Conservation (phyloP, 805 yeast species). For the Kluyveromyces dobzhanskii region DNA sequence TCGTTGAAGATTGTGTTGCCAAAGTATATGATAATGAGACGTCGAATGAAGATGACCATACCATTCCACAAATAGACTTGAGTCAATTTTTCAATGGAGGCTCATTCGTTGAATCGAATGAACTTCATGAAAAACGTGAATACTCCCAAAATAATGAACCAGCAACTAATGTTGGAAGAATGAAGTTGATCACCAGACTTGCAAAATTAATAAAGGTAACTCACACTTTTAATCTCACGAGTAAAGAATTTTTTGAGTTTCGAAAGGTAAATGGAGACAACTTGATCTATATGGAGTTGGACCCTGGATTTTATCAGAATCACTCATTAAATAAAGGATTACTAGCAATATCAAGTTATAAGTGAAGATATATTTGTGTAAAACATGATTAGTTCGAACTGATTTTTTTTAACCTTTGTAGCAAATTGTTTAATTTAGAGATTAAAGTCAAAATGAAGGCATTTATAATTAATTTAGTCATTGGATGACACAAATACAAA, state of each 20-base stretch:
- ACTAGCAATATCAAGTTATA: constrained; percentile 1
- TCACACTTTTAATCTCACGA: constrained; percentile 20
- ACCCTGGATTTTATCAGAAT: constrained; percentile 10
- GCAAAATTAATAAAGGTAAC: constrained; percentile 13
- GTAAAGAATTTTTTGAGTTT: constrained; percentile 20
- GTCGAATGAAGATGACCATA: not conserved
- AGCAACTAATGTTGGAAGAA: constrained; percentile 2
- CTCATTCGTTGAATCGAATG: not conserved
- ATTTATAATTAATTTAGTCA: no score
- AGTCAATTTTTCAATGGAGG: not conserved
- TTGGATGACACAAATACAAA: no score
- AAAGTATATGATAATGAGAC: not conserved
- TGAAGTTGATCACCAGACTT: constrained; percentile 12
- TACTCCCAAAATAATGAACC: no score
- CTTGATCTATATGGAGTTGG: constrained; percentile 17
- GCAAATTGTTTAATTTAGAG: no score
- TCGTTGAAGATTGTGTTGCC: not conserved
- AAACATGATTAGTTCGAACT: no score
- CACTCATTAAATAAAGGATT: not conserved
- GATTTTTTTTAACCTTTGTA: not conserved
- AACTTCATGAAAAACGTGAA: no score
- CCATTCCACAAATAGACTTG: not conserved
- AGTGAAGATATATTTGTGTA: not conserved
- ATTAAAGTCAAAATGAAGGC: no score
- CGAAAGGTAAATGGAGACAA: constrained; percentile 12